Conservation (phyloP, 176 grass and related monocot genomes). For the Canna indica region DNA sequence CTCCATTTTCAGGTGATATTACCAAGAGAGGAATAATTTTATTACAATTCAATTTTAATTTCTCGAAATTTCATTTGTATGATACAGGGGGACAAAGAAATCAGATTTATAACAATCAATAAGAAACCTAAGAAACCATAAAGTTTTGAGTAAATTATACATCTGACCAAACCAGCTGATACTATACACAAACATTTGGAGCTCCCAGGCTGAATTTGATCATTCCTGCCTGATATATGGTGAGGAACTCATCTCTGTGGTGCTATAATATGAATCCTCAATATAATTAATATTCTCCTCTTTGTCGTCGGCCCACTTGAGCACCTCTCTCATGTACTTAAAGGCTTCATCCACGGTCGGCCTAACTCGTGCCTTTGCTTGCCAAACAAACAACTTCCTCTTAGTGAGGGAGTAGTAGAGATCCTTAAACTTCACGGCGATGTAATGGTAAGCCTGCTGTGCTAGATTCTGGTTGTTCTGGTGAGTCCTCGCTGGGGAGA, state of each 20-base stretch:
- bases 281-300: slow-evolving; percentile 30
- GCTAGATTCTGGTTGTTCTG: slow-evolving; percentile 76
- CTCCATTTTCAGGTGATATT: not conserved
- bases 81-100: not conserved
- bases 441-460: slow-evolving; percentile 88
- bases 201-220: not conserved
- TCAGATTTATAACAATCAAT: not conserved
- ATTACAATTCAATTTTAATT: not conserved
- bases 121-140: not conserved
- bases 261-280: slow-evolving; percentile 82
- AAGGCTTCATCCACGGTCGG: slow-evolving; percentile 70
- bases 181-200: slow-evolving; percentile 20
- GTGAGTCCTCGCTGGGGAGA: slow-evolving; percentile 59
- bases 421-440: slow-evolving; percentile 85
- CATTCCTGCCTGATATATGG: slow-evolving; percentile 63
- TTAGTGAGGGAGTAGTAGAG: slow-evolving; percentile 42
- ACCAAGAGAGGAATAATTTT: not conserved
- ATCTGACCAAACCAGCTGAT: not conserved
- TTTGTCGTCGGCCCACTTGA: slow-evolving; percentile 83
- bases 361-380: slow-evolving; percentile 52
- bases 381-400: slow-evolving; percentile 85
- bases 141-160: slow-evolving; percentile 11
- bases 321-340: slow-evolving; percentile 66
- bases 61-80: not conserved
- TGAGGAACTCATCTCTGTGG: slow-evolving; percentile 81